Evolutionary conservation across 805 yeast species (phyloP), one percentile per base, ranked within the genome.

Genomic region (Candida gorgasii): DNA sequence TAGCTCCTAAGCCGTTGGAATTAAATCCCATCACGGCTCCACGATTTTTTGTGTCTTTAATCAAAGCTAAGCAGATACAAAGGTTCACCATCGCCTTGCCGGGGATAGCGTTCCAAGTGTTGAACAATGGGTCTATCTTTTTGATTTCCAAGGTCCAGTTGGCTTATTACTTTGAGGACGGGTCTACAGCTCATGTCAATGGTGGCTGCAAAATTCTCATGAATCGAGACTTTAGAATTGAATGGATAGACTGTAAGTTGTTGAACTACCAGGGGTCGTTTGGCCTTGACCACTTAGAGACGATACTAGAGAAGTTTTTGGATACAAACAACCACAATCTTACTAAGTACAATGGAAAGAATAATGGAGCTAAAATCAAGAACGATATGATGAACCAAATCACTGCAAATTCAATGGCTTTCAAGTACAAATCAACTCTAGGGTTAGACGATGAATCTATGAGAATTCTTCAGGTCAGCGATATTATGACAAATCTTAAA

Each of bases 401-500:
- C 2, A 50, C 49, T 34, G 36, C 44, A 3, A 43, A 65, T 26
- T 67, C 72, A 29, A 62, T 65, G 31, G 80, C 82, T 0, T 72
- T 72, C 47, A 66, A 71, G 34, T 65, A 66, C 30, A 62, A 81
- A 42, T 67, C 81, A 4, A 73, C 74, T 41, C 76, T 76, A 48
- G 95, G 95, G 0, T 61, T 85, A 4, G 81, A 79, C 42, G 81
- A 77, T 39, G 74, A 75, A 29, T 80, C 86, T 5, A 76, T 86
- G 79, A 67, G 92, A 45, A 72, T 82, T 16, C 62, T 88, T 64
- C 92, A 86, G 59, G 78, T 86, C 4, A 76, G 89, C 31, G 93
- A 87, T 59, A 83, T 84, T 8, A 84, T 89, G 88, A 73, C 89
- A 0, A 78, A 79, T 47, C 69, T 88, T 48, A 75, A 77, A 42